Base-by-base conservation (phyloP, 2,329 filamentous ascomycete species). In the Penicillium sp. region DNA sequence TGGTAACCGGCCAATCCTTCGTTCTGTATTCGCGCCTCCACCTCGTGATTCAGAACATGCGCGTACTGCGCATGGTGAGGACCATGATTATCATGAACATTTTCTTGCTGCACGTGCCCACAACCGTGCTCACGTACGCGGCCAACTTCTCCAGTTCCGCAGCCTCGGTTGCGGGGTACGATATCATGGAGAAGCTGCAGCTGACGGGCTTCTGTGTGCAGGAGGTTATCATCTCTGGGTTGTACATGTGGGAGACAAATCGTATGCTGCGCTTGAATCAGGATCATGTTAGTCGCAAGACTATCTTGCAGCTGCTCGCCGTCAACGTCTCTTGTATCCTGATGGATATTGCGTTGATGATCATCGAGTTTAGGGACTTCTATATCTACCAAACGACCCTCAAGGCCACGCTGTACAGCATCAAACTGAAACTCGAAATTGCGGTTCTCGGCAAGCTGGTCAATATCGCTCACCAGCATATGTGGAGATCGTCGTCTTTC, bases 21-120 rank as follows among this genome's bases (percentile, higher is more conserved):
- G 83, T 86, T 2, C 72, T 86, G 1, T 86, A 82, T 73, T 85
- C 82, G 0, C 77, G 83, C 5, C 75, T 86, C 4, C 82, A 85
- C 60, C 71, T 86, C 10, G 74, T 86, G 12, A 69, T 82, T 1
- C 77, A 76, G 40, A 79, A 81, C 29, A 68, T 71, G 2, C 68
- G 65, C 0, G 63, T 79, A 2, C 66, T 85, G 2, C 75, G 73
- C 16, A 69, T 73, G 38, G 77, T 82, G 0, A 74, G 83, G 2
- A 73, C 66, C 34, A 85, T 86, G 80, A 85, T 86, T 56, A 76
- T 84, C 49, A 63, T 77, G 61, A 77, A 85, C 60, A 79, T 73
- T 10, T 59, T 83, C 41, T 56, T 83, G 13, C 70, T 83, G 25
- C 80, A 85, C 58, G 69, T 79, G 0, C 74, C 78, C 1, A 80